Percentiles rank a stretch among this genome's conserved stretches.
Conservation (phyloP, 345 rosid genomes). For the Aquilaria malaccensis region DNA sequence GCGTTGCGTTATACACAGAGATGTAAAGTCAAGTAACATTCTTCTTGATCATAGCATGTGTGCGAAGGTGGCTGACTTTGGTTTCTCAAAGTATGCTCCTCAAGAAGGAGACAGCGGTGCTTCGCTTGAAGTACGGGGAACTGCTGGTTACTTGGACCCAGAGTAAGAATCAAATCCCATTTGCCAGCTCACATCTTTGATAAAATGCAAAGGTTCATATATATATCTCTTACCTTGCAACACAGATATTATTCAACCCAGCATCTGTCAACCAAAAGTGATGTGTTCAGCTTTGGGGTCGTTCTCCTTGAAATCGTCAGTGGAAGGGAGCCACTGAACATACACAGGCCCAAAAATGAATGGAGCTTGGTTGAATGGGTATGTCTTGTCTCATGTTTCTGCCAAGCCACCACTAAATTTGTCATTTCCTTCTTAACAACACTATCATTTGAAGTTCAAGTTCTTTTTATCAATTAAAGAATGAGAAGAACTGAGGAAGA, state of each 20-base stretch:
- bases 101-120: conserved; percentile 68
- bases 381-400: conserved; percentile 3
- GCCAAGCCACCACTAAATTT: too few relatives aligned
- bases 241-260: conserved; percentile 67
- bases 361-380: conserved; percentile 88
- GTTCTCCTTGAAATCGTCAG: conserved; percentile 63
- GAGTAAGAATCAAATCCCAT: conserved; percentile 39
- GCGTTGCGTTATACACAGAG: conserved; percentile 46
- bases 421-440: too few relatives aligned
- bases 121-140: conserved; percentile 71
- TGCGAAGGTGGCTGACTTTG: conserved; percentile 68
- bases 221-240: conserved; percentile 1
- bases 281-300: conserved; percentile 67
- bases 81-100: conserved; percentile 70
- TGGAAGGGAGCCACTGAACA: conserved; percentile 63
- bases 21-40: conserved; percentile 73
- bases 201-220: not conserved
- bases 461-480: not conserved
- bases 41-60: conserved; percentile 65
- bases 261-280: conserved; percentile 61
- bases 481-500: conserved; percentile 11
- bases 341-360: conserved; percentile 53
- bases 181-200: not conserved
- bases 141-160: conserved; percentile 73
- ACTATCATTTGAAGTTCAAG: not conserved